phyloP scores from a whole-genome alignment of 2,329 filamentous ascomycete genomes.

The Simplicillium sp. region DNA sequence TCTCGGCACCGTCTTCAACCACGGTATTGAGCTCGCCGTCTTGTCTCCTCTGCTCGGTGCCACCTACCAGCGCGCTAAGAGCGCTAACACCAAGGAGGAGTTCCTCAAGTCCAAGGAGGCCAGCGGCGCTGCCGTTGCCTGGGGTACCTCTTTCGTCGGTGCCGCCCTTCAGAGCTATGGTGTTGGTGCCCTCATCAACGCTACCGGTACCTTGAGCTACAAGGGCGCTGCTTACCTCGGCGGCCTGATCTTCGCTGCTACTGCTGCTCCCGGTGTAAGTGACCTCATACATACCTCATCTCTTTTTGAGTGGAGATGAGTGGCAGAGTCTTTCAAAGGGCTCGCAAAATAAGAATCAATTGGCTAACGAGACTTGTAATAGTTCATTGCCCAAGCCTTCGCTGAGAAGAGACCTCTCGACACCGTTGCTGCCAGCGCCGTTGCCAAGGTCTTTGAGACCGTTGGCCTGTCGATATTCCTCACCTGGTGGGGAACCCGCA shows the following conservation, averaged over 20 bases:
- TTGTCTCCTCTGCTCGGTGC: slow-evolving; percentile 86
- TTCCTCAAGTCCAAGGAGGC: slow-evolving; percentile 92
- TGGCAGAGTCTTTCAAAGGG: too few relatives aligned
- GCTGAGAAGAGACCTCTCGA: slow-evolving; percentile 89
- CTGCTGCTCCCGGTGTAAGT: slow-evolving; percentile 75
- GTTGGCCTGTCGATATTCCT: slow-evolving; percentile 85
- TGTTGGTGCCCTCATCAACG: slow-evolving; percentile 84
- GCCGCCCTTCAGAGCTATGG: slow-evolving; percentile 85
- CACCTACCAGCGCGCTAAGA: slow-evolving; percentile 87
- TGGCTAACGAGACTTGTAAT: slow-evolving; percentile 7
- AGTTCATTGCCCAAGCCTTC: slow-evolving; percentile 82
- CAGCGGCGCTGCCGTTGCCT: slow-evolving; percentile 74
- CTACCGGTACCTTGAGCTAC: slow-evolving; percentile 89
- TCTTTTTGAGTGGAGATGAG: not conserved
- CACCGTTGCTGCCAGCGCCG: slow-evolving; percentile 74
- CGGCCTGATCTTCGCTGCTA: slow-evolving; percentile 82
- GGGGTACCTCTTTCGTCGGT: slow-evolving; percentile 83
- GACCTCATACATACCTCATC: not conserved
- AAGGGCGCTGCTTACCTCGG: slow-evolving; percentile 96
- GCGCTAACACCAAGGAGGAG: slow-evolving; percentile 90
- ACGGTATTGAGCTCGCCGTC: slow-evolving; percentile 80
- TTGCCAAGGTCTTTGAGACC: slow-evolving; percentile 85
- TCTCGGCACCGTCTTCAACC: slow-evolving; percentile 91
- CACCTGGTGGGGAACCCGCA: slow-evolving; percentile 95
- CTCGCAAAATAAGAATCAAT: not conserved